Conservation (phyloP, 1,139 yeast genomes). For the Debaryomyces psychrophilus region DNA sequence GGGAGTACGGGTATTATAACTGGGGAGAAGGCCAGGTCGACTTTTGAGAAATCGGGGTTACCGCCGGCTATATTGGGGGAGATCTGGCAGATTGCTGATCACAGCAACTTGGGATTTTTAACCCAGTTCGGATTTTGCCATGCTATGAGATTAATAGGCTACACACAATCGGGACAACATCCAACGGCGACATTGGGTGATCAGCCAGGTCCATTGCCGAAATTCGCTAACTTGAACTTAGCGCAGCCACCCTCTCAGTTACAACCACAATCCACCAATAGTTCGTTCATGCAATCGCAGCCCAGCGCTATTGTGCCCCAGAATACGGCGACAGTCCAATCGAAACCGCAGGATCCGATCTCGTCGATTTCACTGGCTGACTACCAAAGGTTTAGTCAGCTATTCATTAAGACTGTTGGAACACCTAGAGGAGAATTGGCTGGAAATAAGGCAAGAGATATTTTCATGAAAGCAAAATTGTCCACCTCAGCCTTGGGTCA, state of each 20-base stretch:
- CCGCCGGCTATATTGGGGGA: conserved; percentile 81
- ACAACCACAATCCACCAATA: conserved; percentile 43
- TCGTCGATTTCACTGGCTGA: conserved; percentile 70
- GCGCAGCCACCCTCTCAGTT: conserved; percentile 23
- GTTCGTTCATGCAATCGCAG: conserved; percentile 55
- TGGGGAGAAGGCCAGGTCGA: conserved; percentile 85
- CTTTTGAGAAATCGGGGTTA: conserved; percentile 85
- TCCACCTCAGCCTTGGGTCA: conserved; percentile 77
- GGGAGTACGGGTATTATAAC: conserved; percentile 82
- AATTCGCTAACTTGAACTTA: conserved; percentile 44
- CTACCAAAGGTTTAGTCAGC: conserved; percentile 67
- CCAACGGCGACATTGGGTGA: conserved; percentile 57
- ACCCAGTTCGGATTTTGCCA: conserved; percentile 80
- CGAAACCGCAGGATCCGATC: conserved; percentile 45
- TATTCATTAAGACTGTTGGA: conserved; percentile 78
- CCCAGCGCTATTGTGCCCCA: conserved; percentile 42
- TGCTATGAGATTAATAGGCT: conserved; percentile 89
- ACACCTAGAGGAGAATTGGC: conserved; percentile 47
- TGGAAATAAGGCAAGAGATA: conserved; percentile 80
- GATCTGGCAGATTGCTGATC: conserved; percentile 92
- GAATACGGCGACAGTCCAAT: conserved; percentile 30
- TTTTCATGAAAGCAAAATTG: conserved; percentile 84
- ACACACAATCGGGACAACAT: conserved; percentile 75
- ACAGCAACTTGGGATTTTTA: conserved; percentile 80
- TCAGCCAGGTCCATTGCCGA: conserved; percentile 60